Conservation (phyloP, 768 basidiomycete species). For the Rhodosporidiobolus odoratus region DNA sequence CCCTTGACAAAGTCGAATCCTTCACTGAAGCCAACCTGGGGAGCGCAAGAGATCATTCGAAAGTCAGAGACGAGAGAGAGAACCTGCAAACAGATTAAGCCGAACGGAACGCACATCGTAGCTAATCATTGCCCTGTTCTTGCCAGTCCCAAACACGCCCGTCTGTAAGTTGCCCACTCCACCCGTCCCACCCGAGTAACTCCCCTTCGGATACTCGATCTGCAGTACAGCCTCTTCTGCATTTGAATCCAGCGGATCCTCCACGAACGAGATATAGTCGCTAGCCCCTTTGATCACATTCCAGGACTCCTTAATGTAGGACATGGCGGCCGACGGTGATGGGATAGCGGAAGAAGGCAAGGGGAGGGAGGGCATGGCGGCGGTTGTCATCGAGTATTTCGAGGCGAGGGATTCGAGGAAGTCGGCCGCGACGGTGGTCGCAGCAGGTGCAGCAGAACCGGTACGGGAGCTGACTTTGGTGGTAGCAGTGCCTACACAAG, state of each 20-base stretch:
- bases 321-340: neutral
- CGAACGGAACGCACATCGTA: conserved; percentile 8
- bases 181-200: neutral
- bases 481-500: neutral
- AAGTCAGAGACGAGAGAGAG: neutral
- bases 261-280: conserved; percentile 12
- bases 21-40: conserved; percentile 61
- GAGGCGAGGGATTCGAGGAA: conserved; percentile 23
- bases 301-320: neutral
- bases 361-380: neutral
- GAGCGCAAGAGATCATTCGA: neutral
- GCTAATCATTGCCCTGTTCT: conserved; percentile 14
- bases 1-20: conserved; percentile 71
- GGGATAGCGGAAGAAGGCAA: conserved; percentile 4
- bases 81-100: neutral
- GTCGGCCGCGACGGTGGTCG: neutral
- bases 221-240: neutral
- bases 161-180: neutral
- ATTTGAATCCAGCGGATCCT: conserved; percentile 4
- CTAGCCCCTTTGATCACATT: neutral
- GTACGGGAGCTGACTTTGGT: neutral
- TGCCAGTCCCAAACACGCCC: conserved; percentile 5
- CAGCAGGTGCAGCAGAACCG: neutral
- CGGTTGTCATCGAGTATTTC: conserved; percentile 13
- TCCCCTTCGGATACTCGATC: conserved; percentile 11